Base-by-base conservation (phyloP, 768 basidiomycete genomes). In the Plicaturopsis crispa region DNA sequence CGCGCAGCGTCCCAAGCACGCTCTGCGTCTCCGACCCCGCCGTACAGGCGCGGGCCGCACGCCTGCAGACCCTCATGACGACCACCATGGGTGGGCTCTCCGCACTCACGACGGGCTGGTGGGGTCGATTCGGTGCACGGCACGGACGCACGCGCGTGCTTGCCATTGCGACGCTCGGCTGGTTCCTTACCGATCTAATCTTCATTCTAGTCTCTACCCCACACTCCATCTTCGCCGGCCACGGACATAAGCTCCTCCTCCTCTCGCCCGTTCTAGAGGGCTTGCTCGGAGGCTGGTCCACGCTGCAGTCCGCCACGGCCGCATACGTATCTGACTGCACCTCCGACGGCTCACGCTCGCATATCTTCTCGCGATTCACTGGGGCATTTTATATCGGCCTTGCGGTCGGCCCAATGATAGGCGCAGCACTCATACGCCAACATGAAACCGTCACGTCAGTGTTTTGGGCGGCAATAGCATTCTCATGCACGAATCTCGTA, bases 21-120 rank as follows among this genome's bases (percentile, higher is more conserved):
- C 55, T 47, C 3, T 75, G 73, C 42, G 45, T 66, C 35, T 57
- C 60, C 16, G 65, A 76, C 38, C 66, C 80, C 6, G 70, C 63
- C 16, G 81, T 86, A 5, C 77, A 81, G 46, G 75, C 80, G 5
- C 67, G 74, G 28, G 83, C 84, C 2, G 84, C 81, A 17, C 69
- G 66, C 40, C 70, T 87, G n/a, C 85, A 87, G 60, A 80, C 80
- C 5, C 72, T 76, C 35, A 77, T 93, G 57, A 80, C 80, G 2
- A 78, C 84, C 8, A 71, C 71, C 6, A 84, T 85, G 78, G 89
- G 86, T 36, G 53, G 75, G 5, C 66, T 96, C 28, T 84, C 85
- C 36, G 86, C 87, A 1, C 61, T 88, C 33, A 86, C 84, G 4
- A 88, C 88, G 0, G 87, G 84, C 0, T 85, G 81, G 63, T 96